These are phyloP conservation scores for Zelonia costaricensis DNA, from an alignment of 208 protist genomes.

Conservation along the genomic window DNA sequence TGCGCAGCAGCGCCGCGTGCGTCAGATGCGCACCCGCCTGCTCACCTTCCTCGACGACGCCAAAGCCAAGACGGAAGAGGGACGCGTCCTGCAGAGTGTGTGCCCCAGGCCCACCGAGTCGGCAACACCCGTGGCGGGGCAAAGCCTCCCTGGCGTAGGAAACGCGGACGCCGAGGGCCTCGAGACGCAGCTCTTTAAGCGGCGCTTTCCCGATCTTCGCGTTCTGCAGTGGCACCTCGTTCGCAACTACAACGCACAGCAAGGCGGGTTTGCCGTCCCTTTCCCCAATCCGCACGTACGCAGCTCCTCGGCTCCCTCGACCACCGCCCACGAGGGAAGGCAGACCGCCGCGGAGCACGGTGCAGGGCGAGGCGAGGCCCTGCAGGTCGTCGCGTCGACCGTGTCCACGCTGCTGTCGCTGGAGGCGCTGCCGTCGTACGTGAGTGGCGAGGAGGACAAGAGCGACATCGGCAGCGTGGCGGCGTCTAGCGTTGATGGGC, in stretches of 20 bases:
- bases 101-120: no score
- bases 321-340: background rate
- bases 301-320: background rate
- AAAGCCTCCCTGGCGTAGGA: background rate
- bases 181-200: slow-evolving; percentile 26
- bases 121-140: no score
- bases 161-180: background rate
- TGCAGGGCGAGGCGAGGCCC: no score
- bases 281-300: slow-evolving; percentile 26
- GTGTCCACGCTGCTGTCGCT: background rate
- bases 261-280: slow-evolving; percentile 8
- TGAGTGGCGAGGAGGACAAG: no score
- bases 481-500: no score
- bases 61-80: slow-evolving; percentile 12
- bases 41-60: slow-evolving; percentile 27
- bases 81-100: slow-evolving; percentile 4
- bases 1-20: slow-evolving; percentile 38
- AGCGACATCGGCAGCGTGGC: no score
- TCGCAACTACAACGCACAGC: slow-evolving; percentile 27
- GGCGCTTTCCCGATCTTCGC: slow-evolving; percentile 26
- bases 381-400: background rate
- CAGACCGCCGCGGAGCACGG: background rate
- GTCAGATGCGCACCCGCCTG: slow-evolving; percentile 24
- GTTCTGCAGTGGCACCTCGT: slow-evolving; percentile 30
- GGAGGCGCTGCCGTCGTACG: background rate